Percentiles rank a stretch among this genome's conserved stretches.
These are phyloP conservation scores for Lotmaria passim DNA, from an alignment of 208 protist species.

Conservation along the genomic window DNA sequence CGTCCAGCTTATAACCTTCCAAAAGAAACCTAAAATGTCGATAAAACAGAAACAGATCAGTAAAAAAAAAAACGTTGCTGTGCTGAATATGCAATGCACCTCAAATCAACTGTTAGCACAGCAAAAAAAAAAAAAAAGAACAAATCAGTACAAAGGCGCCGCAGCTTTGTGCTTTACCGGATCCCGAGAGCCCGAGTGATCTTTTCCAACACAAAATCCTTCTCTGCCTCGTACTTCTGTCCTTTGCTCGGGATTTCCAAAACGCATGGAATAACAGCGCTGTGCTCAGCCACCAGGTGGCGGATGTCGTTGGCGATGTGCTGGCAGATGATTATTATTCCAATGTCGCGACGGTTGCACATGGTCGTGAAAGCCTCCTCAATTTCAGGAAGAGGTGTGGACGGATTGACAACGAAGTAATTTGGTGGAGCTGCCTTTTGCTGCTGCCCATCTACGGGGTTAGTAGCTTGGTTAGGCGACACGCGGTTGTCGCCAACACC, in stretches of 20 bases:
- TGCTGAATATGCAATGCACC: background rate
- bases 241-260: constrained; percentile 97
- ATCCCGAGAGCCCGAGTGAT: constrained; percentile 81
- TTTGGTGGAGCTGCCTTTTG: constrained; percentile 62
- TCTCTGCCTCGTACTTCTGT: constrained; percentile 95
- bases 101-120: background rate
- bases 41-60: constrained; percentile 25
- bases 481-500: constrained; percentile 93
- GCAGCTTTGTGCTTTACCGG: constrained; percentile 35
- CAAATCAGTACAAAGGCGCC: no score
- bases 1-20: no score
- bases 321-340: constrained; percentile 96
- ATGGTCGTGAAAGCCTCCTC: constrained; percentile 94
- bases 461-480: constrained; percentile 18
- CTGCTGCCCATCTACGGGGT: constrained; percentile 13
- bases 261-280: constrained; percentile 92
- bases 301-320: constrained; percentile 96
- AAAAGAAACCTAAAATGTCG: constrained; percentile 24
- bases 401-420: constrained; percentile 92
- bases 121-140: constrained; percentile 9
- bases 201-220: constrained; percentile 95
- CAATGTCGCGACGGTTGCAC: constrained; percentile 88
- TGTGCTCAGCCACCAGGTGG: constrained; percentile 93
- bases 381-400: constrained; percentile 91
- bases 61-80: background rate